Base-by-base conservation (phyloP, 495 filamentous ascomycete species). In the Daldinia concentrica region DNA sequence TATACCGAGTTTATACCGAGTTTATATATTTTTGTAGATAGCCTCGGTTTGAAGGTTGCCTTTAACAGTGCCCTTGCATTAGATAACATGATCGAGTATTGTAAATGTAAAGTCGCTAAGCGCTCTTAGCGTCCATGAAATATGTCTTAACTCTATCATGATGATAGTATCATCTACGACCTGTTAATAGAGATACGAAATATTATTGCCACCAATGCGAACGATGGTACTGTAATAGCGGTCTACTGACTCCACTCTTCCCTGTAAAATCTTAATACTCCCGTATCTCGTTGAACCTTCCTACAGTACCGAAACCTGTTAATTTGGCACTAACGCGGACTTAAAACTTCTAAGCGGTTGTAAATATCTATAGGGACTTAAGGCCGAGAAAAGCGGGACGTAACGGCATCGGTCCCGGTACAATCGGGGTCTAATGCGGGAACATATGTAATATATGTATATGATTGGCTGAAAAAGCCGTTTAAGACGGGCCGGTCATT, bases 371-470 rank as follows among this genome's bases (percentile, higher is more conserved):
- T 15, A 27, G 6, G 27, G 27, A 54, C 5, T 22, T 30, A 54
- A 30, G 37, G 15, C 66, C 66, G 66, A 69, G 58, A 63, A 62
- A 59, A 19, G 62, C 68, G 68, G 68, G 57, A 50, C 57, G 48
- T 17, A 43, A 59, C 52, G 66, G 59, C 24, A 29, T 56, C 68
- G 68, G 68, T 17, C 56, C 62, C 68, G 62, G 57, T 52, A 32
- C 39, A 57, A 51, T 62, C 34, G 34, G 30, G 26, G 39, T 24
- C 27, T 51, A 24, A 51, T 57, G 50, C 57, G 55, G 68, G 56
- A 51, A 37, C 57, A 22, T 30, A 37, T 55, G 36, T 48, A 32
- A 60, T 37, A 43, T 12, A 17, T 22, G 30, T 27, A 27, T 37
- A 9, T 45, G 30, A 71, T 66, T 71, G 62, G 62, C n/a, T 32